phyloP scores from a whole-genome alignment of 2,329 filamentous ascomycete genomes.

The Nigrospora osmanthi region DNA sequence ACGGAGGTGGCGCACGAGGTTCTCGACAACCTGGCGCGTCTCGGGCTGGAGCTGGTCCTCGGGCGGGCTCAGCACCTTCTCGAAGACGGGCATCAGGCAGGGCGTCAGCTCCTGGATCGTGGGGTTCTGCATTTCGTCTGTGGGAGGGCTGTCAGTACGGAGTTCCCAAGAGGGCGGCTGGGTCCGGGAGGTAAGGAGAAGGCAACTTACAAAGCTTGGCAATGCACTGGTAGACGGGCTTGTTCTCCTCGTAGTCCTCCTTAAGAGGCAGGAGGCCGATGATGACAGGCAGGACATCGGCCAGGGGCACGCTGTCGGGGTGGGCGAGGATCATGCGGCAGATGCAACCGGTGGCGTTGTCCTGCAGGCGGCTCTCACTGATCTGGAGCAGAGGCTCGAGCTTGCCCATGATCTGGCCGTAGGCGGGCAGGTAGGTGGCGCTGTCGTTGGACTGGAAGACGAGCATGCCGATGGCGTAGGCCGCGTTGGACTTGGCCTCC shows the following conservation, averaged over 20 bases:
- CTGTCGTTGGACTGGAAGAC: slow-evolving; percentile 72
- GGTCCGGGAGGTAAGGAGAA: slow-evolving; percentile 4
- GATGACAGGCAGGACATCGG: slow-evolving; percentile 74
- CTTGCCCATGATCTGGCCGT: slow-evolving; percentile 71
- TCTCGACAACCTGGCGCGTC: slow-evolving; percentile 58
- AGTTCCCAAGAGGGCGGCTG: too few species aligned
- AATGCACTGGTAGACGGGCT: slow-evolving; percentile 85
- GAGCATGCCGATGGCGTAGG: slow-evolving; percentile 82
- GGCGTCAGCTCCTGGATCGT: slow-evolving; percentile 64
- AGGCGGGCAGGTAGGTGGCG: slow-evolving; percentile 66
- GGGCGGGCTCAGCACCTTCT: slow-evolving; percentile 63
- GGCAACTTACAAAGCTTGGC: slow-evolving; percentile 69
- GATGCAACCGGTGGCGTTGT: slow-evolving; percentile 89
- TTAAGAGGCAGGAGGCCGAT: slow-evolving; percentile 75
- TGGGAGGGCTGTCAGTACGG: slow-evolving; percentile 1
- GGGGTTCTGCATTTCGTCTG: slow-evolving; percentile 60
- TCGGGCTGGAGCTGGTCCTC: slow-evolving; percentile 69
- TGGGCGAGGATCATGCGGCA: slow-evolving; percentile 87
- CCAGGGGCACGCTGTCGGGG: slow-evolving; percentile 72
- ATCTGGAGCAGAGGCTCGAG: slow-evolving; percentile 78
- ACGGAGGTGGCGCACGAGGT: slow-evolving; percentile 40
- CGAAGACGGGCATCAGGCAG: slow-evolving; percentile 62
- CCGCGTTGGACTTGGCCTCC: slow-evolving; percentile 91
- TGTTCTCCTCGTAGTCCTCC: slow-evolving; percentile 95
- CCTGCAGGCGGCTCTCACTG: slow-evolving; percentile 72